A percentile compares a stretch with the other conserved stretches of the same genome.
Conservation (phyloP, 1,139 yeast species). For the Nakaseomyces uthaithaninus region DNA sequence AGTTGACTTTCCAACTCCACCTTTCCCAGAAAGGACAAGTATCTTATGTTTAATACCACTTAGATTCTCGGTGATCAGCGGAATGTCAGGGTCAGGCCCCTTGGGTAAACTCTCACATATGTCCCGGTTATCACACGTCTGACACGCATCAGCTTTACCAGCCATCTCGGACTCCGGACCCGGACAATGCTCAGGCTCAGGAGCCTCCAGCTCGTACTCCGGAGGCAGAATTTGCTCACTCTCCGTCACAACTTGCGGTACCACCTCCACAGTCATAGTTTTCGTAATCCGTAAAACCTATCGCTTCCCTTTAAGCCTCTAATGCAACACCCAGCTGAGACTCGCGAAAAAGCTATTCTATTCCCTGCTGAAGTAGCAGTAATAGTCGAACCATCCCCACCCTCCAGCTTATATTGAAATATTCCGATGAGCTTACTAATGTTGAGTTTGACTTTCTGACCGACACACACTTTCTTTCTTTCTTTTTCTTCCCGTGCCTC, state of each 20-base stretch:
- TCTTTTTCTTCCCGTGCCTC: neutral
- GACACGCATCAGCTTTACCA: slow-evolving; percentile 89
- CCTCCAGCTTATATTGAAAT: too few relatives aligned
- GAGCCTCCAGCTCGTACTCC: slow-evolving; percentile 33
- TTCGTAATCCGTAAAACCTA: too few relatives aligned
- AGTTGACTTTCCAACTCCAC: slow-evolving; percentile 97
- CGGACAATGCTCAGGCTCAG: slow-evolving; percentile 95
- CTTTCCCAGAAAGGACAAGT: slow-evolving; percentile 86
- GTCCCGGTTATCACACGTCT: slow-evolving; percentile 87
- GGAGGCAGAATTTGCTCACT: slow-evolving; percentile 18
- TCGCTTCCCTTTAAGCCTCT: too few relatives aligned
- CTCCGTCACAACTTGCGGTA: neutral
- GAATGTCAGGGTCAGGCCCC: slow-evolving; percentile 94
- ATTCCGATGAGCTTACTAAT: slow-evolving; percentile 3
- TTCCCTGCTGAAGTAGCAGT: too few relatives aligned
- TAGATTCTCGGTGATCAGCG: slow-evolving; percentile 62
- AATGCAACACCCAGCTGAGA: too few relatives aligned
- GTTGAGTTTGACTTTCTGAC: too few relatives aligned
- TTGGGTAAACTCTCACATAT: slow-evolving; percentile 83
- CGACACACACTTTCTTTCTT: neutral
- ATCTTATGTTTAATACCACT: slow-evolving; percentile 70
- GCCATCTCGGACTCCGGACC: slow-evolving; percentile 94
- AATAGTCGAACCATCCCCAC: too few relatives aligned
- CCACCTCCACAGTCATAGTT: neutral
- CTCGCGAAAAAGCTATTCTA: too few relatives aligned